Base-by-base conservation (phyloP, 140 eudicot species). In the Ambrosia hybrid region DNA sequence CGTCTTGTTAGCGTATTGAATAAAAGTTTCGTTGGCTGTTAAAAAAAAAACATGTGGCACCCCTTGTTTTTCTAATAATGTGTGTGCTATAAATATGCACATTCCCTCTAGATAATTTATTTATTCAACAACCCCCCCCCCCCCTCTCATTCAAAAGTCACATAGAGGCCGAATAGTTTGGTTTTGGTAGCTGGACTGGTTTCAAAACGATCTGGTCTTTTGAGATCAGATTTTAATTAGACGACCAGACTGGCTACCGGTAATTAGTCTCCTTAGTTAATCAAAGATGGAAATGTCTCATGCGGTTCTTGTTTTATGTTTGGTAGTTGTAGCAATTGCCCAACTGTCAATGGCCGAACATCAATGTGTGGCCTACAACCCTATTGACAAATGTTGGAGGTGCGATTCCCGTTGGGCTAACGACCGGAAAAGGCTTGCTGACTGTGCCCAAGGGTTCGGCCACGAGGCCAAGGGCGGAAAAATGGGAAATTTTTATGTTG, bases 321-420 rank as follows among this genome's bases (percentile, higher is more conserved):
- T 84, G 58, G 12, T 72, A 4, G 45, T 78, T 58, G 73, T 68
- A 0, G 36, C 76, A 59, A 70, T 81, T 37, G 45, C 67, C 66
- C 76, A 81, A 4, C 51, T 36, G 51, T 59, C 60, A 12, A 56
- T 71, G 56, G 84, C 87, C 12, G 67, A 75, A 9, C 9, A 49
- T 36, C 58, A 66, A 16, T 86, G 91, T 72, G 48, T 57, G 63
- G 88, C 83, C 26, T 80, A 83, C 46, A 86, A 86, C 82, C 57
- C 81, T 1, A 86, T 86, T 48, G 91, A 86, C 84, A 71, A 65
- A 52, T 86, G 88, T 33, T 86, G 91, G 88, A 78, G 91, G 73
- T 86, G 91, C 51, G 83, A 86, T 48, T 63, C 70, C 21, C 9
- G 80, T 16, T 86, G 91, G 91, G 82, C 81, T 9, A 62, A 65